Percentiles rank a stretch among this genome's conserved stretches.
Evolutionary conservation across 2,329 filamentous ascomycete species (phyloP).

Genomic region (Hymenoscyphus linearis): DNA sequence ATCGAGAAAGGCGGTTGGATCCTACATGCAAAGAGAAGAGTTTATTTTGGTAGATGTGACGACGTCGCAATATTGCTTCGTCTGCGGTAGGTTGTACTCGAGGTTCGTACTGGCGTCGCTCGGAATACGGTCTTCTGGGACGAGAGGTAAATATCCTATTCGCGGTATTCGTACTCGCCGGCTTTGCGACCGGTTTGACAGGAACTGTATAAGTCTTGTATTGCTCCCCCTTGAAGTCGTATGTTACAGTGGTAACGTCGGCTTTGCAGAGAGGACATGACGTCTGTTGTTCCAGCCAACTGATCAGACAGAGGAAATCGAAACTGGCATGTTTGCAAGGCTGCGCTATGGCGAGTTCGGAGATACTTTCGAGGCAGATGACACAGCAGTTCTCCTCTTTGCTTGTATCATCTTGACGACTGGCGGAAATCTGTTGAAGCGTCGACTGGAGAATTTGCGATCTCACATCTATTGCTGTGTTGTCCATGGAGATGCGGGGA

Average conservation of each 20-base stretch:
- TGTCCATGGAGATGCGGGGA: slow-evolving; percentile 25
- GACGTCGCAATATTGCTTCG: slow-evolving; percentile 46
- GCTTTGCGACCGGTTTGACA: slow-evolving; percentile 17
- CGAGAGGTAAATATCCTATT: slow-evolving; percentile 12
- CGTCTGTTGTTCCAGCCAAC: slow-evolving; percentile 70
- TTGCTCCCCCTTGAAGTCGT: slow-evolving; percentile 50
- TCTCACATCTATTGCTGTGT: slow-evolving; percentile 37
- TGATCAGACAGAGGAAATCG: slow-evolving; percentile 78
- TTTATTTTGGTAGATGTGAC: slow-evolving; percentile 65
- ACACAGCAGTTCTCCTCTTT: slow-evolving; percentile 58
- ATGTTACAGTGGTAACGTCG: slow-evolving; percentile 53
- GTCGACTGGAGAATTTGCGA: slow-evolving; percentile 41
- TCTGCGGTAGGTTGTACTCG: slow-evolving; percentile 17
- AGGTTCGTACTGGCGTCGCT: slow-evolving; percentile 11
- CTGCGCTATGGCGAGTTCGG: slow-evolving; percentile 63
- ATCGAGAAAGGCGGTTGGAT: slow-evolving; percentile 70
- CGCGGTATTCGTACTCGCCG: slow-evolving; percentile 7
- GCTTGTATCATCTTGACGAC: slow-evolving; percentile 26
- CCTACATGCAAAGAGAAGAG: slow-evolving; percentile 80
- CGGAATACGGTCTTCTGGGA: slow-evolving; percentile 14
- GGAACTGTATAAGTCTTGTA: slow-evolving; percentile 56
- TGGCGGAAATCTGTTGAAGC: slow-evolving; percentile 36
- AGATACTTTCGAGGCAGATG: slow-evolving; percentile 76
- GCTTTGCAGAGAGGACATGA: slow-evolving; percentile 76
- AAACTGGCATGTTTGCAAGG: slow-evolving; percentile 79